phyloP scores from a whole-genome alignment of 2,329 filamentous ascomycete species.

The Aspergillus alliaceus region DNA sequence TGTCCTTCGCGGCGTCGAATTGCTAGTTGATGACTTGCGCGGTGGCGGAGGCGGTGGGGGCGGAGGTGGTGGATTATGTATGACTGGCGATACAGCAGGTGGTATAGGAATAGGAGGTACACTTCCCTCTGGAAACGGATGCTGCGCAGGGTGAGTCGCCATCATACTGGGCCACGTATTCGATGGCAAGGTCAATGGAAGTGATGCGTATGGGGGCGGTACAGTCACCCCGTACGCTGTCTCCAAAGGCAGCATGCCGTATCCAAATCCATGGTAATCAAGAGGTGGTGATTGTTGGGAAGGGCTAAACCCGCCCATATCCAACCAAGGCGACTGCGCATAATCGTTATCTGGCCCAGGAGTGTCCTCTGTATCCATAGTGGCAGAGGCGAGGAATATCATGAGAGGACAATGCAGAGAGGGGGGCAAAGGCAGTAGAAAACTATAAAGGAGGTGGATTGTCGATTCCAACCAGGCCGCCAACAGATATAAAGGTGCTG shows the following conservation, averaged over 20 bases:
- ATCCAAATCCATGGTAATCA: conserved; percentile 67
- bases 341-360: conserved; percentile 47
- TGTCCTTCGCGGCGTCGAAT: conserved; percentile 74
- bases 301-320: conserved; percentile 45
- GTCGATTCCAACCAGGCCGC: background rate
- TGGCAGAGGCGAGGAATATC: conserved; percentile 9
- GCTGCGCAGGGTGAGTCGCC: conserved; percentile 65
- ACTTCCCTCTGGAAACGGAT: conserved; percentile 53
- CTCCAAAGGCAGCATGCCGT: conserved; percentile 62
- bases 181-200: conserved; percentile 70
- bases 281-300: conserved; percentile 69
- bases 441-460: conserved; percentile 26
- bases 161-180: conserved; percentile 78
- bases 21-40: conserved; percentile 43
- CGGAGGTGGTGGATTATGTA: conserved; percentile 18
- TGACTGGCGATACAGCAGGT: conserved; percentile 54
- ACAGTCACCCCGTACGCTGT: conserved; percentile 56
- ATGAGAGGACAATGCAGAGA: background rate
- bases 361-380: conserved; percentile 48
- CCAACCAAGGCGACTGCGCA: conserved; percentile 46
- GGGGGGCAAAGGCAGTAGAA: conserved; percentile 13
- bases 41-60: conserved; percentile 29
- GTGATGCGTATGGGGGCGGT: conserved; percentile 56
- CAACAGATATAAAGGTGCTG: background rate
- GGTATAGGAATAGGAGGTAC: conserved; percentile 59